phyloP scores from a whole-genome alignment of 805 yeast species.

The Saccharomycopsis selenospora region DNA sequence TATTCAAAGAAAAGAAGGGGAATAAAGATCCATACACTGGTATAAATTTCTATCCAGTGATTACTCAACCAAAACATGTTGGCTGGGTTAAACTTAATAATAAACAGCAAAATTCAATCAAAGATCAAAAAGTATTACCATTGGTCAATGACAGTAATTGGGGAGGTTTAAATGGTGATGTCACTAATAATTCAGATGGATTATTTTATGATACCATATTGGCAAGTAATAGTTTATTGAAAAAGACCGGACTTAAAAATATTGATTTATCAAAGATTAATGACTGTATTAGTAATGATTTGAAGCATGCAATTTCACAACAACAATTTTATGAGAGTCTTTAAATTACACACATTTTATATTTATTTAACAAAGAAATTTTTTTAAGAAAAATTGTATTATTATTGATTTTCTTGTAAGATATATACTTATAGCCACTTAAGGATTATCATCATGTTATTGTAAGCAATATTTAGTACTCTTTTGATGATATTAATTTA shows the following conservation, averaged over 20 bases:
- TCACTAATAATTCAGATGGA: slow-evolving; percentile 5
- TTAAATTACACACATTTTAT: too few relatives aligned
- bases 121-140: background rate
- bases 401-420: too few relatives aligned
- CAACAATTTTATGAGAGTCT: slow-evolving; percentile 48
- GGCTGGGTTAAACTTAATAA: slow-evolving; percentile 27
- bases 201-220: slow-evolving; percentile 43
- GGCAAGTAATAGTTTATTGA: slow-evolving; percentile 38
- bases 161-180: slow-evolving; percentile 15
- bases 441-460: too few relatives aligned
- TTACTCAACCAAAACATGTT: slow-evolving; percentile 62
- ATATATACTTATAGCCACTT: too few relatives aligned
- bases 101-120: slow-evolving; percentile 25
- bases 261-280: slow-evolving; percentile 54
- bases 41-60: slow-evolving; percentile 59
- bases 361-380: too few relatives aligned
- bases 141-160: slow-evolving; percentile 15
- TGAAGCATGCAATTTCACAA: slow-evolving; percentile 49
- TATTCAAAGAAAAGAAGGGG: slow-evolving; percentile 39
- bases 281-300: slow-evolving; percentile 48
- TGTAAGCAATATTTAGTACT: too few relatives aligned
- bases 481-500: too few relatives aligned
- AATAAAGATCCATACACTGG: slow-evolving; percentile 80
- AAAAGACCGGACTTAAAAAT: slow-evolving; percentile 54
- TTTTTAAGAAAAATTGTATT: too few relatives aligned